A percentile compares a stretch with the other conserved stretches of the same genome.
phyloP scores from a whole-genome alignment of 345 rosid genomes.

The Mercurialis annua region DNA sequence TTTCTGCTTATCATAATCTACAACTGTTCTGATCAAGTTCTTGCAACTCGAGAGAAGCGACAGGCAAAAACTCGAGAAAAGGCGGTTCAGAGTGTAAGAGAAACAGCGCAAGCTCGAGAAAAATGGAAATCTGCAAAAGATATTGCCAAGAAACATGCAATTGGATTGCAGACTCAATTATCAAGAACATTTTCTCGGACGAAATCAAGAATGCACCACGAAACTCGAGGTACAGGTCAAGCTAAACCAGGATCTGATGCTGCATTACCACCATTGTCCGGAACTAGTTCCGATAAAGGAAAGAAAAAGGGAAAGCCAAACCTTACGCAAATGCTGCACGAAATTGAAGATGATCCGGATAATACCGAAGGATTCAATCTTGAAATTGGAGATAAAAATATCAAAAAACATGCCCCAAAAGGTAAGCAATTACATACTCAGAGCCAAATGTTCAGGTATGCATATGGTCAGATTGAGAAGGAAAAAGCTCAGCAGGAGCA shows the following conservation, averaged over 20 bases:
- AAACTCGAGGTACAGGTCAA: slow-evolving; percentile 46
- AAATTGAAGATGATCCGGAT: slow-evolving; percentile 72
- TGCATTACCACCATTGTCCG: slow-evolving; percentile 48
- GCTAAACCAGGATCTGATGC: slow-evolving; percentile 66
- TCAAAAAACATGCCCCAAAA: slow-evolving; percentile 64
- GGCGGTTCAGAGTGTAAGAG: slow-evolving; percentile 85
- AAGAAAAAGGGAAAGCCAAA: slow-evolving; percentile 62
- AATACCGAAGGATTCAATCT: slow-evolving; percentile 64
- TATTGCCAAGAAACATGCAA: slow-evolving; percentile 73
- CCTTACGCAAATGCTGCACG: slow-evolving; percentile 78
- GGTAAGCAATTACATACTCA: slow-evolving; percentile 83
- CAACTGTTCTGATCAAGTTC: slow-evolving; percentile 96
- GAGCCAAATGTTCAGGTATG: slow-evolving; percentile 94
- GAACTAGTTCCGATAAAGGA: slow-evolving; percentile 35
- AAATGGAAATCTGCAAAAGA: slow-evolving; percentile 93
- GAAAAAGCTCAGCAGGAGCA: slow-evolving; percentile 90
- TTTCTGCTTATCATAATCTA: slow-evolving; percentile 77
- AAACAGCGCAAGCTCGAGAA: slow-evolving; percentile 64
- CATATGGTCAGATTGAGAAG: slow-evolving; percentile 87
- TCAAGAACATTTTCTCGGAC: slow-evolving; percentile 83
- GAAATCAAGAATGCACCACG: slow-evolving; percentile 53
- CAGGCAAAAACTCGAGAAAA: slow-evolving; percentile 82
- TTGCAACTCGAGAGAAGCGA: slow-evolving; percentile 81
- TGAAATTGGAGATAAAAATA: slow-evolving; percentile 74
- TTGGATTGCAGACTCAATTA: slow-evolving; percentile 59